phyloP scores from a whole-genome alignment of 2,329 filamentous ascomycete genomes.

The Talaromyces pinophilus region DNA sequence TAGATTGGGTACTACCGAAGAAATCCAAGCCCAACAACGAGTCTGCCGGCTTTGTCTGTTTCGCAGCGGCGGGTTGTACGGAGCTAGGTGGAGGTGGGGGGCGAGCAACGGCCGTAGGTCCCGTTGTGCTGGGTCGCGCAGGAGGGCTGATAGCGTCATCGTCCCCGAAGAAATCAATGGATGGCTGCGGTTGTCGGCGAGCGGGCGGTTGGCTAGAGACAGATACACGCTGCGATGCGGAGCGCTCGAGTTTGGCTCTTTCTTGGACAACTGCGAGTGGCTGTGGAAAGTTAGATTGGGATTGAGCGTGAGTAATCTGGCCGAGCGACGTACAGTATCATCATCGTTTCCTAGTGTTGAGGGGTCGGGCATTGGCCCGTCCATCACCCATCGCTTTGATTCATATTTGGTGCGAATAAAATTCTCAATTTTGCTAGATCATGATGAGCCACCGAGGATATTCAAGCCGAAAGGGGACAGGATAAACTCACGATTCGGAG shows the following conservation, averaged over 20 bases:
- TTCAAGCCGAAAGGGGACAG: too few relatives aligned
- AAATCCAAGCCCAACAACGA: conserved; percentile 92
- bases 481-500: conserved; percentile 68
- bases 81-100: conserved; percentile 62
- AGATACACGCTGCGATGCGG: conserved; percentile 54
- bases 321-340: conserved; percentile 62
- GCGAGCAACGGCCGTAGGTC: conserved; percentile 58
- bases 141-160: conserved; percentile 65
- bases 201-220: conserved; percentile 46
- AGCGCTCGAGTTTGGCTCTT: conserved; percentile 67
- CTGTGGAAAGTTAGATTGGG: conserved; percentile 35
- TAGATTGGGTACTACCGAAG: conserved; percentile 69
- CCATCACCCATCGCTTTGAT: conserved; percentile 99
- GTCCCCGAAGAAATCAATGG: conserved; percentile 77
- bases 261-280: conserved; percentile 68
- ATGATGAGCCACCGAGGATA: conserved; percentile 21
- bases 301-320: neutral
- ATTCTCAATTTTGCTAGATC: conserved; percentile 85
- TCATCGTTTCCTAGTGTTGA: conserved; percentile 85
- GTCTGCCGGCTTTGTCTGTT: conserved; percentile 72
- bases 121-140: conserved; percentile 70
- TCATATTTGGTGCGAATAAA: conserved; percentile 99
- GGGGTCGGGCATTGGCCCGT: conserved; percentile 92
- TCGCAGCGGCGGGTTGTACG: conserved; percentile 47
- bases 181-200: conserved; percentile 49